phyloP scores from a whole-genome alignment of 2,329 filamentous ascomycete species.

The Apiospora arundinis region DNA sequence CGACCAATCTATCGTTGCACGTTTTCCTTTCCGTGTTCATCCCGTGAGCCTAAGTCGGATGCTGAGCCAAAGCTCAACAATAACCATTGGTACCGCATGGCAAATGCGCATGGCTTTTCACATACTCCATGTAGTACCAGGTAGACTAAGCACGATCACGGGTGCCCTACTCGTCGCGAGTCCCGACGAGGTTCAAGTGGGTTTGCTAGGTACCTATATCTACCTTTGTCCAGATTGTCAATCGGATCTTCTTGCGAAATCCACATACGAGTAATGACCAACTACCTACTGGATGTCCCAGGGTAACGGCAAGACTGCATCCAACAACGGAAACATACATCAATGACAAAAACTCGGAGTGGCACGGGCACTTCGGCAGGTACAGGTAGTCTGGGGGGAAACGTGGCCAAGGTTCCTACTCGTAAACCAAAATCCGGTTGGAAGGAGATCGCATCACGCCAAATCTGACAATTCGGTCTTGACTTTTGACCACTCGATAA shows the following conservation, averaged over 20 bases:
- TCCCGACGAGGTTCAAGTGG: background rate
- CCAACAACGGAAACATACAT: background rate
- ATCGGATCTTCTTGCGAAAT: too few species aligned
- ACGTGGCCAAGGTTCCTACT: too few species aligned
- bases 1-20: conserved; percentile 13
- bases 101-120: background rate
- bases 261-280: too few species aligned
- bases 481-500: background rate
- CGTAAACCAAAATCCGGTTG: background rate
- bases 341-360: background rate
- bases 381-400: too few species aligned
- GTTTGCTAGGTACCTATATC: too few species aligned
- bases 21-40: background rate
- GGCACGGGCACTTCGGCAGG: background rate
- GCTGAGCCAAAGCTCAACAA: background rate
- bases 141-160: background rate
- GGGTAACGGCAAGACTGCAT: background rate
- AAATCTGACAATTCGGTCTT: background rate
- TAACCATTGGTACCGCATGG: too few species aligned
- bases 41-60: too few species aligned
- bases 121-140: background rate
- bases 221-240: too few species aligned
- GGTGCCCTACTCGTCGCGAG: background rate
- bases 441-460: background rate
- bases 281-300: background rate